phyloP scores from a whole-genome alignment of 2,329 filamentous ascomycete genomes.

The Aspergillus sp. region DNA sequence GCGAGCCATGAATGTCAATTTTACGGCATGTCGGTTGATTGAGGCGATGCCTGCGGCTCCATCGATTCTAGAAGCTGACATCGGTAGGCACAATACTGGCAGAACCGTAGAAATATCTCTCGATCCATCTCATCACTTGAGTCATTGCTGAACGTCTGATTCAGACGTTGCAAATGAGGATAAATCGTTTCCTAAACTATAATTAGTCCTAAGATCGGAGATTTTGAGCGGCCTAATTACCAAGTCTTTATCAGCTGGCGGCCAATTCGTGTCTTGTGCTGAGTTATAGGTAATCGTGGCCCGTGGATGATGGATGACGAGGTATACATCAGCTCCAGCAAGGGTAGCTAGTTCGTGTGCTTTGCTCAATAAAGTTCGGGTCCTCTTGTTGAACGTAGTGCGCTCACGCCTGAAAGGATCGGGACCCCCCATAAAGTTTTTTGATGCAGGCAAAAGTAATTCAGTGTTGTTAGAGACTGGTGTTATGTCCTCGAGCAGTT shows the following conservation, averaged over 20 bases:
- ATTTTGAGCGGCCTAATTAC: slow-evolving; percentile 1
- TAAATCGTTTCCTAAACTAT: slow-evolving; percentile 9
- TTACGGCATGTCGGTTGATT: background rate
- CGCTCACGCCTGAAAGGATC: slow-evolving; percentile 12
- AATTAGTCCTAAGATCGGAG: background rate
- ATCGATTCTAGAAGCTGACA: slow-evolving; percentile 13
- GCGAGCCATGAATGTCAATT: background rate
- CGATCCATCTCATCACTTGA: slow-evolving; percentile 3
- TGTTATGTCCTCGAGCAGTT: background rate
- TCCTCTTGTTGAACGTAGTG: slow-evolving; percentile 14
- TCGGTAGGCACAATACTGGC: slow-evolving; percentile 9
- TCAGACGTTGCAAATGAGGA: slow-evolving; percentile 9
- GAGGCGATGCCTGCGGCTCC: background rate
- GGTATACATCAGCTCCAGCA: slow-evolving; percentile 9
- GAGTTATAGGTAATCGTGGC: slow-evolving; percentile 17
- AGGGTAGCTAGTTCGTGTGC: slow-evolving; percentile 15
- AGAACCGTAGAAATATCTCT: slow-evolving; percentile 7
- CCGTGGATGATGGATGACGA: slow-evolving; percentile 17
- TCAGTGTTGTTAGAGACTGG: slow-evolving; percentile 4
- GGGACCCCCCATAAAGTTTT: slow-evolving; percentile 12
- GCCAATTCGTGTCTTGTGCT: slow-evolving; percentile 9
- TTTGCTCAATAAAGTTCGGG: slow-evolving; percentile 14
- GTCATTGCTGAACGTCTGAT: slow-evolving; percentile 1
- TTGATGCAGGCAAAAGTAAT: slow-evolving; percentile 10
- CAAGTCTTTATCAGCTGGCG: slow-evolving; percentile 8